These are phyloP conservation scores for Irpex rosettiformis DNA, from an alignment of 1,284 basidiomycete genomes.

Conservation along the genomic window DNA sequence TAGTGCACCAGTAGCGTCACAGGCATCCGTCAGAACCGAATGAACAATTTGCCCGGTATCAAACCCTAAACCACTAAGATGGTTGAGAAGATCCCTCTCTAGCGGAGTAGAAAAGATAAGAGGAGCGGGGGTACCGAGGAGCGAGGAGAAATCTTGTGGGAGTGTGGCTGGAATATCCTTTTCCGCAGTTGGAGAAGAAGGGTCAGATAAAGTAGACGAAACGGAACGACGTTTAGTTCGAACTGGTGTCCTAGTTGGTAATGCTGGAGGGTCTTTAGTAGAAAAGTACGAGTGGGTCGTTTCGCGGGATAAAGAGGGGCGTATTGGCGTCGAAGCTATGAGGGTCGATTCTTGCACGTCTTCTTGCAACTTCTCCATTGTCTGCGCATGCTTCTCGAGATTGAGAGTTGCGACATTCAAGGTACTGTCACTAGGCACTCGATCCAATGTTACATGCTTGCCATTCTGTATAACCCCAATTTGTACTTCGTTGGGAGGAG, in stretches of 20 bases:
- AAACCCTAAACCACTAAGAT: conserved; percentile 76
- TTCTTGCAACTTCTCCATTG: conserved; percentile 7
- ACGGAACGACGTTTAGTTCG: conserved; percentile 93
- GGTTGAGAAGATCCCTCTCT: conserved; percentile 80
- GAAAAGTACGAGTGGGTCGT: conserved; percentile 30
- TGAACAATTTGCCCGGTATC: conserved; percentile 95
- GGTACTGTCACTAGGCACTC: conserved; percentile 54
- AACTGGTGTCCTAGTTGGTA: conserved; percentile 82
- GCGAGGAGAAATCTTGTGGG: conserved; percentile 66
- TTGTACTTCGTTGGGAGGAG: conserved; percentile 38
- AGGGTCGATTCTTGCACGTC: conserved; percentile 7
- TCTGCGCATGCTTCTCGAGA: conserved; percentile 12
- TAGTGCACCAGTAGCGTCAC: conserved; percentile 85
- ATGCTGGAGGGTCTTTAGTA: conserved; percentile 47
- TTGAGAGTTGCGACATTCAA: conserved; percentile 20
- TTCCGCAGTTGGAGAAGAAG: conserved; percentile 47
- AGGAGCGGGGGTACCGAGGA: conserved; percentile 69
- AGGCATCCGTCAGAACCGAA: conserved; percentile 88
- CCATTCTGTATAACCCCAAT: conserved; percentile 9
- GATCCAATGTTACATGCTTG: conserved; percentile 30
- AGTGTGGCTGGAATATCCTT: conserved; percentile 38
- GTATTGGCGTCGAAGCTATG: conserved; percentile 16
- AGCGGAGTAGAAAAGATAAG: conserved; percentile 82
- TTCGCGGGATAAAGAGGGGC: conserved; percentile 21
- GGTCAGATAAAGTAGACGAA: conserved; percentile 74